These are phyloP conservation scores for Cytospora piceicola DNA, from an alignment of 2,329 filamentous ascomycete genomes.

Conservation along the genomic window DNA sequence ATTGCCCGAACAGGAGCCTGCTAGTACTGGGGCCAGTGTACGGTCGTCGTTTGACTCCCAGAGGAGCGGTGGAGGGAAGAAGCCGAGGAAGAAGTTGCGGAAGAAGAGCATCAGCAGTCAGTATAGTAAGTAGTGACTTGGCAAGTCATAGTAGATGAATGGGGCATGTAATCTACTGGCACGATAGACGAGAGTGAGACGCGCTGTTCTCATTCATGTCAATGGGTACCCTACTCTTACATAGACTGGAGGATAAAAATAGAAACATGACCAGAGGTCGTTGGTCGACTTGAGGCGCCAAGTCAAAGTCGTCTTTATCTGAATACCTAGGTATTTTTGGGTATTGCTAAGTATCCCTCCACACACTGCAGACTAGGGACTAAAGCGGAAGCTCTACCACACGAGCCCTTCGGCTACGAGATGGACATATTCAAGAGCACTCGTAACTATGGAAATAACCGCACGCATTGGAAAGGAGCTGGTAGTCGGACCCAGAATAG, in stretches of 20 bases:
- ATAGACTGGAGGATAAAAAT: too few species aligned
- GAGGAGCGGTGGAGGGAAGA: conserved; percentile 16
- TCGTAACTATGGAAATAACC: too few species aligned
- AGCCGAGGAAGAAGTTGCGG: conserved; percentile 17
- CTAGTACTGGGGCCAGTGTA: conserved; percentile 9
- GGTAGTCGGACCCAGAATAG: too few species aligned
- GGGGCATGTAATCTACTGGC: neutral
- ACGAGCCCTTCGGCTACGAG: too few species aligned
- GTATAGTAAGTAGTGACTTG: conserved; percentile 11
- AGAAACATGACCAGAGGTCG: neutral
- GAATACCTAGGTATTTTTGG: too few species aligned
- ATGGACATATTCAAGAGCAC: too few species aligned
- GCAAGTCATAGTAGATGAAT: neutral
- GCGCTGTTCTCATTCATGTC: neutral
- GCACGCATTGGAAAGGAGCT: too few species aligned
- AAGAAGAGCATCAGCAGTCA: conserved; percentile 22
- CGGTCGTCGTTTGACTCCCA: conserved; percentile 25
- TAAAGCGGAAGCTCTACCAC: too few species aligned
- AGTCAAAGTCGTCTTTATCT: too few species aligned
- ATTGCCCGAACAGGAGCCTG: neutral
- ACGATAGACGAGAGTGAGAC: neutral
- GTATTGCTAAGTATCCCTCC: too few species aligned
- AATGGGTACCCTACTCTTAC: neutral
- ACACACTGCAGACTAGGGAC: too few species aligned
- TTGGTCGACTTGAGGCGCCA: too few species aligned